Evolutionary conservation across 345 rosid genomes (phyloP).

Genomic region (Gossypium anomalum): DNA sequence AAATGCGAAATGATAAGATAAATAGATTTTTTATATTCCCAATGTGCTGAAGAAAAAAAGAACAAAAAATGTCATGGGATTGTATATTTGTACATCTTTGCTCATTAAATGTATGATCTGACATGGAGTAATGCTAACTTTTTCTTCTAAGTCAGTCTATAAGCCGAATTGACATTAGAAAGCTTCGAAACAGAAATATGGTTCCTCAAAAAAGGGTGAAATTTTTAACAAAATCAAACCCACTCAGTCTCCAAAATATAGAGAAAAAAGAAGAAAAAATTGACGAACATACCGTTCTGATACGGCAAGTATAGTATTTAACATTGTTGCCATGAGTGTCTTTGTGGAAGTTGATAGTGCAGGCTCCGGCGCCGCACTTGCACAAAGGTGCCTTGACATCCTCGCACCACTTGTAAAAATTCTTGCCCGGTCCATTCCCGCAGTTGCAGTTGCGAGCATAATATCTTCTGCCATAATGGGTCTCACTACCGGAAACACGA

Average conservation of each 20-base stretch:
- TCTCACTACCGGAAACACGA: not conserved
- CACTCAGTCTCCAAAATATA: not conserved
- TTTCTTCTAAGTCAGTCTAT: not conserved
- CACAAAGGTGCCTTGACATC: not conserved
- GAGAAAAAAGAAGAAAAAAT: not conserved
- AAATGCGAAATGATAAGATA: not conserved
- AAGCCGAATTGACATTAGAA: not conserved
- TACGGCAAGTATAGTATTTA: conserved; percentile 8
- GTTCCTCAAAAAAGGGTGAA: not conserved
- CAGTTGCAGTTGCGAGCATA: not conserved
- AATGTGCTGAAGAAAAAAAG: not conserved
- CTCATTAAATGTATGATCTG: not conserved
- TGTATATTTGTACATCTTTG: not conserved
- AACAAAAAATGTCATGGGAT: not conserved
- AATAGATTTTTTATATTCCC: not conserved
- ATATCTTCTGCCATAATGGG: not conserved
- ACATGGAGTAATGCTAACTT: not conserved
- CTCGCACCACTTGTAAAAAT: not conserved
- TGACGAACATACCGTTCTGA: not conserved
- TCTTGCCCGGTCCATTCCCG: not conserved
- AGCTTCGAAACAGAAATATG: not conserved
- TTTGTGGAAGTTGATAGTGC: not conserved
- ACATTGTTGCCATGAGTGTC: not conserved
- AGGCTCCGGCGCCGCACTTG: conserved; percentile 3
- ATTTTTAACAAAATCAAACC: not conserved